A percentile compares a stretch with the other conserved stretches of the same genome.
phyloP scores from a whole-genome alignment of 345 rosid species.

The Gossypium mustelinum region DNA sequence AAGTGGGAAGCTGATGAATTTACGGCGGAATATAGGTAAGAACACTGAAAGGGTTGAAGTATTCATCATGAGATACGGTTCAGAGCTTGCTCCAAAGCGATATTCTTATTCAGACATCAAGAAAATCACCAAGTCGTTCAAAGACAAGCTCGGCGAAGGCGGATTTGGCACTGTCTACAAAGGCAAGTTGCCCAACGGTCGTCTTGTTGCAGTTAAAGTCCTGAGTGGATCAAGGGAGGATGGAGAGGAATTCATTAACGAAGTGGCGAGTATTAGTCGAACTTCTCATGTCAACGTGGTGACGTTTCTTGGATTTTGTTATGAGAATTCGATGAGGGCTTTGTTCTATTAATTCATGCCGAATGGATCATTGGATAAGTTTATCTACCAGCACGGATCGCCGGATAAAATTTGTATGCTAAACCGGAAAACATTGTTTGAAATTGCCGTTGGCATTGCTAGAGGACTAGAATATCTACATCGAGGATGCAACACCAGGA shows the following conservation, averaged over 20 bases:
- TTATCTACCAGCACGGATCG: not conserved
- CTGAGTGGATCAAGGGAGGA: slow-evolving; percentile 4
- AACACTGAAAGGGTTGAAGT: slow-evolving; percentile 9
- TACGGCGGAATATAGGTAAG: not conserved
- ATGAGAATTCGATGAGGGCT: not conserved
- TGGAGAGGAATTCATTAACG: slow-evolving; percentile 13
- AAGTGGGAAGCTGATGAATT: not conserved
- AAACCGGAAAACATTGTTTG: slow-evolving; percentile 17
- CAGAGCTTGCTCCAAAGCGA: slow-evolving; percentile 10
- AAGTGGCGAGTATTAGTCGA: slow-evolving; percentile 10
- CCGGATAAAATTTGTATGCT: not conserved
- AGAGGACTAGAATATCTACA: slow-evolving; percentile 53
- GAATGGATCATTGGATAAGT: slow-evolving; percentile 16
- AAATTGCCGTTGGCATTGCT: slow-evolving; percentile 32
- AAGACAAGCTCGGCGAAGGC: slow-evolving; percentile 2
- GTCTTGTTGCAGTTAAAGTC: slow-evolving; percentile 10
- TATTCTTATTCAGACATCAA: slow-evolving; percentile 8
- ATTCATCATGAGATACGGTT: slow-evolving; percentile 2
- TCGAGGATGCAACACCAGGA: slow-evolving; percentile 45
- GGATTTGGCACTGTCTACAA: slow-evolving; percentile 12
- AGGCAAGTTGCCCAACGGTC: not conserved
- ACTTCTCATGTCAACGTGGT: slow-evolving; percentile 15
- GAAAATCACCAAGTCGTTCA: slow-evolving; percentile 15
- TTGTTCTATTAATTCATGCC: slow-evolving; percentile 21
- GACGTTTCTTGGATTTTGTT: slow-evolving; percentile 9